Conservation (phyloP, 352 stramenopile genomes). For the Phytopythium litorale region DNA sequence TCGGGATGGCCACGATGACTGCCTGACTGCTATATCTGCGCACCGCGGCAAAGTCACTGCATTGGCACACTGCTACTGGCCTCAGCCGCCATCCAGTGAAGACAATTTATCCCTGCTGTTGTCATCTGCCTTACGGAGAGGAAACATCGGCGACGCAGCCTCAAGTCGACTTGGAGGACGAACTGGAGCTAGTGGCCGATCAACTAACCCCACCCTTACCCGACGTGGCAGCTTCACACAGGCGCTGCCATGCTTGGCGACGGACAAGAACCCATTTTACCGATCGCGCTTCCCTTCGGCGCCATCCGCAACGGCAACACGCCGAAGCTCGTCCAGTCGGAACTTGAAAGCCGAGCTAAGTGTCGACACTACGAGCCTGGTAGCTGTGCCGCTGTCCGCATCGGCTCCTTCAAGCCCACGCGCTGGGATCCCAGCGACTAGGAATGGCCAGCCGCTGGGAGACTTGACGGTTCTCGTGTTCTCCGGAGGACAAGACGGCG, state of each 20-base stretch:
- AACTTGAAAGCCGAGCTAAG: conserved; percentile 15
- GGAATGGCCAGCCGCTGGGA: neutral
- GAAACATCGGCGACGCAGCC: neutral
- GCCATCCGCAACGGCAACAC: conserved; percentile 17
- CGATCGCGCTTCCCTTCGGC: conserved; percentile 37
- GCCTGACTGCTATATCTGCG: neutral
- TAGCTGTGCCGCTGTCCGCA: conserved; percentile 1
- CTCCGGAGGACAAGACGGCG: conserved; percentile 55
- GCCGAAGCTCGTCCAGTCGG: conserved; percentile 28
- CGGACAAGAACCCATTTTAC: conserved; percentile 63
- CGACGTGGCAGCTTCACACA: conserved; percentile 1
- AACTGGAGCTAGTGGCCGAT: neutral
- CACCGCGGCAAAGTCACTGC: conserved; percentile 42
- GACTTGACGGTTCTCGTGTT: conserved; percentile 50
- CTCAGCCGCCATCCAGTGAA: neutral
- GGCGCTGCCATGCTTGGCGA: conserved; percentile 30
- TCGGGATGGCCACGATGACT: conserved; percentile 7
- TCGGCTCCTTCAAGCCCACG: conserved; percentile 27
- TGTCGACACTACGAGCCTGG: neutral
- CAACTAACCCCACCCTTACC: conserved; percentile 9
- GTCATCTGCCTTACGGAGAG: neutral
- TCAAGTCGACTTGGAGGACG: neutral
- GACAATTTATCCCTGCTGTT: neutral
- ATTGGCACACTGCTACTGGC: conserved; percentile 46
- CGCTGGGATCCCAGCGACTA: neutral